Percentiles rank a stretch among this genome's conserved stretches.
Evolutionary conservation across 1,284 basidiomycete species (phyloP).

Genomic region (Moesziomyces antarcticus): DNA sequence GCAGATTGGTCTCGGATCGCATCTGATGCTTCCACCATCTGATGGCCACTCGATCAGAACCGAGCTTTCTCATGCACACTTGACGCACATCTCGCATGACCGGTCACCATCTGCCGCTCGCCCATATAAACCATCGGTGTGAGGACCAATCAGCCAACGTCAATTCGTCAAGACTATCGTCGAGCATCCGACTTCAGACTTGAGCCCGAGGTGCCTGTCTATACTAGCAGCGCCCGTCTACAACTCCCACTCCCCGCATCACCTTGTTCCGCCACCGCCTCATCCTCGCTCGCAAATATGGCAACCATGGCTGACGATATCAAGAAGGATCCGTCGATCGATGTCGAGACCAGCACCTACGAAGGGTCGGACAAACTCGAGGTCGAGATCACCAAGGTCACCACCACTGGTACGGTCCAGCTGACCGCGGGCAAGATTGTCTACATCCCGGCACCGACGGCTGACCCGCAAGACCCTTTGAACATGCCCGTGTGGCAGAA

Average conservation of each 20-base stretch:
- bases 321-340: conserved; percentile 5
- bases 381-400: conserved; percentile 9
- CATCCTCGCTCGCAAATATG: neutral
- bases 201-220: conserved; percentile 4
- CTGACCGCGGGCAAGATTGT: conserved; percentile 16
- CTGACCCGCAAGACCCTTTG: conserved; percentile 16
- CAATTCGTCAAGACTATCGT: conserved; percentile 7
- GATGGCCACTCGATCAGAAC: neutral
- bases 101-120: neutral
- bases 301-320: conserved; percentile 7
- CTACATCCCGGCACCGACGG: conserved; percentile 12
- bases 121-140: neutral
- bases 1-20: neutral
- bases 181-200: conserved; percentile 5
- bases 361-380: conserved; percentile 12
- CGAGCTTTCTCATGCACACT: neutral
- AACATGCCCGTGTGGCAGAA: conserved; percentile 21
- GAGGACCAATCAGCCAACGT: neutral
- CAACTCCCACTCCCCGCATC: neutral
- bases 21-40: neutral
- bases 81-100: neutral
- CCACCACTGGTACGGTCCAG: conserved; percentile 12
- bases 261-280: neutral
- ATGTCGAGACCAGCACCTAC: conserved; percentile 8
- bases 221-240: neutral